phyloP scores from a whole-genome alignment of 176 grass and related monocot genomes.

The Oryza australiensis region DNA sequence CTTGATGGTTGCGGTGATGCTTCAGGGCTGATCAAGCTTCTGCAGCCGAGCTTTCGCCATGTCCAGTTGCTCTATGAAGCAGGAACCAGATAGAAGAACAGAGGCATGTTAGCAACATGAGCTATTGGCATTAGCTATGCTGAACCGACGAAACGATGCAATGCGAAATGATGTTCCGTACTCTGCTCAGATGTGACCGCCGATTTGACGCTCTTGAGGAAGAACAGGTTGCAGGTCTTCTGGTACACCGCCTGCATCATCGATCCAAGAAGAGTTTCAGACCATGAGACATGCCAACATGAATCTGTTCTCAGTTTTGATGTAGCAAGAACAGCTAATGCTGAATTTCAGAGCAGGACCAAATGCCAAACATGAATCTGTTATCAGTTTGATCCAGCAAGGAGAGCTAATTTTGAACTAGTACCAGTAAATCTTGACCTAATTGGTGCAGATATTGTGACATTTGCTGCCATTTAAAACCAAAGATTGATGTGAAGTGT shows the following conservation, averaged over 20 bases:
- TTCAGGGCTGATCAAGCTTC: constrained; percentile 45
- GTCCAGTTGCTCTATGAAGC: constrained; percentile 43
- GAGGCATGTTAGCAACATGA: not conserved
- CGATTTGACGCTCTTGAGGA: constrained; percentile 40
- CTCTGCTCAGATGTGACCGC: constrained; percentile 36
- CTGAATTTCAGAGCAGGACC: not conserved
- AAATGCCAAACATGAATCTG: not conserved
- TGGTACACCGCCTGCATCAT: constrained; percentile 36
- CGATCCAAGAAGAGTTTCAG: not conserved
- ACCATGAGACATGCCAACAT: not conserved
- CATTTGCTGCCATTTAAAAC: not conserved
- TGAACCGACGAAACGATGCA: not conserved
- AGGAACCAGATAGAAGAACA: not conserved
- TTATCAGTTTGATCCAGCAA: not conserved
- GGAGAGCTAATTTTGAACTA: not conserved
- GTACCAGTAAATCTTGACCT: not conserved
- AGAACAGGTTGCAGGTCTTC: constrained; percentile 48
- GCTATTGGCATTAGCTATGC: not conserved
- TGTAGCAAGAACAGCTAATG: not conserved
- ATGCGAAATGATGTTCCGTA: not conserved
- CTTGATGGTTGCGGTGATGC: not conserved
- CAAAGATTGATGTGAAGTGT: not conserved
- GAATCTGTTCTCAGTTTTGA: not conserved
- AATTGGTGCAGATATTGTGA: not conserved
- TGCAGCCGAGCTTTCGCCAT: constrained; percentile 22